These are phyloP conservation scores for Rosellinia necatrix DNA, from an alignment of 2,329 filamentous ascomycete species.

Conservation along the genomic window DNA sequence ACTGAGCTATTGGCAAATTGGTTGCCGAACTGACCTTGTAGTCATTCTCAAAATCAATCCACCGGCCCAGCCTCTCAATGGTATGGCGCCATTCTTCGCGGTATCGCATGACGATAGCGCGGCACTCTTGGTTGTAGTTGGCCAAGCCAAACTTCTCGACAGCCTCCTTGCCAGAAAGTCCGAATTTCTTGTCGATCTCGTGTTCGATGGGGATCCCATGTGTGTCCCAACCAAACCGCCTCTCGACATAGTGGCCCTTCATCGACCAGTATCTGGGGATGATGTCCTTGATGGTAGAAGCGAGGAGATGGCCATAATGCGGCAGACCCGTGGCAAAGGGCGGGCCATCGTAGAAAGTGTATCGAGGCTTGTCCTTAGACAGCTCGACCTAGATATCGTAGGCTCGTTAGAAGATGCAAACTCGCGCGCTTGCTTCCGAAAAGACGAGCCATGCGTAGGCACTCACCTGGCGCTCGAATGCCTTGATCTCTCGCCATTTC, in stretches of 20 bases:
- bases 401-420: conserved; percentile 24
- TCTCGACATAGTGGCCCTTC: conserved; percentile 91
- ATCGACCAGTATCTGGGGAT: conserved; percentile 97
- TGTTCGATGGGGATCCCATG: conserved; percentile 95
- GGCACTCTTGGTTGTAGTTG: conserved; percentile 90
- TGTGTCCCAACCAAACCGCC: conserved; percentile 93
- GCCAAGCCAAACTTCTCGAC: conserved; percentile 85
- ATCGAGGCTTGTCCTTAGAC: conserved; percentile 78
- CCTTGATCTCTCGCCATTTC: conserved; percentile 89
- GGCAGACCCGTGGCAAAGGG: conserved; percentile 75
- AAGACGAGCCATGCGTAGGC: conserved; percentile 23
- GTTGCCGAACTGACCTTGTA: conserved; percentile 70
- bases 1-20: not conserved
- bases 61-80: conserved; percentile 85
- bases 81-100: conserved; percentile 85
- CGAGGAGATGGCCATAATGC: conserved; percentile 76
- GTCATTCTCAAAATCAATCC: conserved; percentile 98
- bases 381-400: conserved; percentile 66
- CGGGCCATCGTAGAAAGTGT: conserved; percentile 93
- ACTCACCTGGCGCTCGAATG: conserved; percentile 79
- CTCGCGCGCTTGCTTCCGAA: not conserved
- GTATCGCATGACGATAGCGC: conserved; percentile 91
- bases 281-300: conserved; percentile 96
- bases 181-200: conserved; percentile 95
- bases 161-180: conserved; percentile 84